phyloP scores from a whole-genome alignment of 1,139 yeast genomes.

The Suhomyces panamericanus region DNA sequence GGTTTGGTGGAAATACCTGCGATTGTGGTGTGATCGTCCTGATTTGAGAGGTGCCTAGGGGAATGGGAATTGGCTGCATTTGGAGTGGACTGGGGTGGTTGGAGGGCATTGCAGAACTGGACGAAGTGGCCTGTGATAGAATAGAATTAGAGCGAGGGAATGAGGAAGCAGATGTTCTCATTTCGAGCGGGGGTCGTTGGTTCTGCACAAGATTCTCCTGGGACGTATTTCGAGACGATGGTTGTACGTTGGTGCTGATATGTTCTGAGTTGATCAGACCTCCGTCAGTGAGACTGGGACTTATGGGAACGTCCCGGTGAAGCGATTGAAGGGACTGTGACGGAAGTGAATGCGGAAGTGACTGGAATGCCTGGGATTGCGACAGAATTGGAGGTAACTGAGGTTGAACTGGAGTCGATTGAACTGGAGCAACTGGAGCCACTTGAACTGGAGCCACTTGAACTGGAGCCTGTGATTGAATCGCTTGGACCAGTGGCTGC shows the following conservation, averaged over 20 bases:
- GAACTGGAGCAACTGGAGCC: no score
- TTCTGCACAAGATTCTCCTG: neutral
- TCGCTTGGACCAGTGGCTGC: no score
- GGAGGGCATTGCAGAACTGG: neutral
- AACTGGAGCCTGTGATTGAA: no score
- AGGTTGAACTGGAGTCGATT: no score
- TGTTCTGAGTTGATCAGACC: neutral
- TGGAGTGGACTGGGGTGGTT: neutral
- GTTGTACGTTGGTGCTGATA: neutral
- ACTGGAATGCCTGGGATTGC: no score
- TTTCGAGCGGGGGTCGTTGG: neutral
- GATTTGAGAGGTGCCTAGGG: neutral
- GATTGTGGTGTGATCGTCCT: conserved; percentile 1
- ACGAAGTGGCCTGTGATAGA: neutral
- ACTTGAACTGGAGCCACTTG: no score
- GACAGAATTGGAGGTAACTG: no score
- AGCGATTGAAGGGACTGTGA: no score
- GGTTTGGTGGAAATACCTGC: neutral
- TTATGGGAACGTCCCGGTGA: no score
- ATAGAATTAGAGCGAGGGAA: neutral
- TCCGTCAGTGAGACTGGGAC: no score
- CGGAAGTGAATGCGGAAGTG: no score
- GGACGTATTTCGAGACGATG: neutral
- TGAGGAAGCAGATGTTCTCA: neutral
- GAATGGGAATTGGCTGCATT: conserved; percentile 1